phyloP scores from a whole-genome alignment of 768 basidiomycete species.

The Kwoniella botswanensis region DNA sequence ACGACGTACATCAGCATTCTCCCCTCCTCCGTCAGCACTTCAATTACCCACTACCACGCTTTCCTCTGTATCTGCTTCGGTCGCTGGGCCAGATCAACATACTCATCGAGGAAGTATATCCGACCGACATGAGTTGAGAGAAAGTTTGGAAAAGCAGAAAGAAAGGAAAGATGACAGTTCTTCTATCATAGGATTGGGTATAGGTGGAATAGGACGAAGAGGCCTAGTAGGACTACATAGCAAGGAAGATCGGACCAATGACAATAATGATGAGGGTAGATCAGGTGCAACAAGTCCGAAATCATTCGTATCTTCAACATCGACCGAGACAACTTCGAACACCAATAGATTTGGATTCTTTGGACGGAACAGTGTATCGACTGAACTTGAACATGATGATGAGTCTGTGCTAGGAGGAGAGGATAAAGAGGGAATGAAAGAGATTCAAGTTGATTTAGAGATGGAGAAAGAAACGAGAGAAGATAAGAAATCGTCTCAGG shows the following conservation, averaged over 20 bases:
- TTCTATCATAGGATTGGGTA: slow-evolving; percentile 32
- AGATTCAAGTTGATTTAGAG: slow-evolving; percentile 47
- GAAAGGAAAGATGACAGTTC: slow-evolving; percentile 25
- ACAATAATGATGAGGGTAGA: slow-evolving; percentile 9
- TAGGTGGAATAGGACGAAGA: slow-evolving; percentile 39
- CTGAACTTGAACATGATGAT: slow-evolving; percentile 9
- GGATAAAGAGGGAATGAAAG: slow-evolving; percentile 38
- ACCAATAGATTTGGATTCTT: slow-evolving; percentile 23
- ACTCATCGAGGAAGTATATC: slow-evolving; percentile 26
- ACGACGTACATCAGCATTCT: slow-evolving; percentile 40
- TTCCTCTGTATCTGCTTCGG: slow-evolving; percentile 33
- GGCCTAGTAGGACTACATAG: slow-evolving; percentile 41
- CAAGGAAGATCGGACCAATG: slow-evolving; percentile 35
- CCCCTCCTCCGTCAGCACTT: slow-evolving; percentile 37
- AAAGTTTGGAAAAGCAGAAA: slow-evolving; percentile 41
- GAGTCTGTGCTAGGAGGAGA: slow-evolving; percentile 8
- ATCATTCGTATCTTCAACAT: slow-evolving; percentile 21
- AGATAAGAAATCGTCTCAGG: slow-evolving; percentile 38
- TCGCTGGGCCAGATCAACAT: slow-evolving; percentile 15
- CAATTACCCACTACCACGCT: slow-evolving; percentile 28
- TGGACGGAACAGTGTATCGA: slow-evolving; percentile 27
- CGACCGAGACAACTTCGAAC: slow-evolving; percentile 7
- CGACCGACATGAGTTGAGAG: slow-evolving; percentile 28
- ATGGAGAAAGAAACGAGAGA: slow-evolving; percentile 46
- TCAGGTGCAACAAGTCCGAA: slow-evolving; percentile 36